phyloP scores from a whole-genome alignment of 495 filamentous ascomycete species.

The Saxispiralis lemnorum region DNA sequence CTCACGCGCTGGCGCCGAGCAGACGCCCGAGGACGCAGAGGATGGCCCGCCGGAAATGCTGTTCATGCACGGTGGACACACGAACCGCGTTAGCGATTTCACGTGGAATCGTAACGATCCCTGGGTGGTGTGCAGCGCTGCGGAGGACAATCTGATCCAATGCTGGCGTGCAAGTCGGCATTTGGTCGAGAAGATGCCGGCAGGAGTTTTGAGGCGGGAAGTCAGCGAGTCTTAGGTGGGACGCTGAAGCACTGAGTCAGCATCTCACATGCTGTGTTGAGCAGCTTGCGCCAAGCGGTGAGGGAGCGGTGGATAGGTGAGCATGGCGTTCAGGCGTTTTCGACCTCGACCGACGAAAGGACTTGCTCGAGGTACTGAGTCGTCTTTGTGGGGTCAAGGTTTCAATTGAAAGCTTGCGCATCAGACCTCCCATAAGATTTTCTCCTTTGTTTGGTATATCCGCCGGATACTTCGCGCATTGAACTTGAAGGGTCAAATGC shows the following conservation, averaged over 20 bases:
- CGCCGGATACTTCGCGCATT: no score
- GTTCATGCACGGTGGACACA: constrained; percentile 99
- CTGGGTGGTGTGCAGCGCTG: constrained; percentile 85
- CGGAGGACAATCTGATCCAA: constrained; percentile 92
- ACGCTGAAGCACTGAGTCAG: neutral
- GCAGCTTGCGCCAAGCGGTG: no score
- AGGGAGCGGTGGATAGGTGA: no score
- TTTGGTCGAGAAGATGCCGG: constrained; percentile 46
- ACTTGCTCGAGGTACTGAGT: no score
- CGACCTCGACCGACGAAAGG: no score
- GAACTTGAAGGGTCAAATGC: no score
- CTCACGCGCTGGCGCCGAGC: constrained; percentile 77
- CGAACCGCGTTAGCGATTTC: constrained; percentile 87
- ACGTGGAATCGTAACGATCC: constrained; percentile 93
- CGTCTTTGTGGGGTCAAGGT: no score
- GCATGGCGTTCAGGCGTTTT: no score
- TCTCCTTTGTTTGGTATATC: no score
- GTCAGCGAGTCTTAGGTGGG: constrained; percentile 12
- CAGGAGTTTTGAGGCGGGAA: constrained; percentile 10
- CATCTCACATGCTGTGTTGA: no score
- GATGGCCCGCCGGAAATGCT: constrained; percentile 93
- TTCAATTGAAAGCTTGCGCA: no score
- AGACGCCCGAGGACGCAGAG: constrained; percentile 85
- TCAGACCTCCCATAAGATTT: no score
- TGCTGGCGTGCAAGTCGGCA: constrained; percentile 89